Evolutionary conservation across 73 alveolate genomes (phyloP), one percentile per base, ranked within the genome.

Genomic region (Paramecium bursaria): DNA sequence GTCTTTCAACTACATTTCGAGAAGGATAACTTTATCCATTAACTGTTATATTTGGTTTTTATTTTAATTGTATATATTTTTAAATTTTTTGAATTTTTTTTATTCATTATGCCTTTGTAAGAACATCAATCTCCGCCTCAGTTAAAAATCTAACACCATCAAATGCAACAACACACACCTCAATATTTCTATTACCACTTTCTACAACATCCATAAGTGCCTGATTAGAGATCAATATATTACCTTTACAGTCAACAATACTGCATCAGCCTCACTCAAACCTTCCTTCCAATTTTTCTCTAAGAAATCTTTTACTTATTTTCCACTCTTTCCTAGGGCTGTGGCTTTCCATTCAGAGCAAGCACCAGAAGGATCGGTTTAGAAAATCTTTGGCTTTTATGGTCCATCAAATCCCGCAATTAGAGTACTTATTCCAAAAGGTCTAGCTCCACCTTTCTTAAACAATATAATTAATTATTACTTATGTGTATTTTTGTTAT

Each of bases 351-450:
- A 96, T 57, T 91, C 95, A 14, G 97, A 55, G 50, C 90, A 95
- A 42, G 94, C 94, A 13, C 99, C 99, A 14, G 98, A 92, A 21
- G 99, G 99, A 85, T 96, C 99, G 30, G 99, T 96, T 88, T 88
- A 74, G 74, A 85, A 95, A 54, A 96, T 94, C 39, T 89, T 87
- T 15, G 99, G 99, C 53, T 82, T 87, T 14, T 73, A 52, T 46
- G 91, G 93, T 23, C 87, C 93, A 35, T 91, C 98, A 73, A 89
- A 94, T 26, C 99, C 99, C 2, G 94, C 96, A 29, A 96, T 92
- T 33, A 96, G 85, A 39, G 97, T 92, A 25, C 98, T 93, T 73
- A 94, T 89, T 60, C 99, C 99, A 75, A 90, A 96, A 30, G 99
- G 99, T 90, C 99, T 90, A 21, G 96, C 98, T n/a, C 98, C 98